phyloP scores from a whole-genome alignment of 352 stramenopile species.

The Phytopythium delawarense region DNA sequence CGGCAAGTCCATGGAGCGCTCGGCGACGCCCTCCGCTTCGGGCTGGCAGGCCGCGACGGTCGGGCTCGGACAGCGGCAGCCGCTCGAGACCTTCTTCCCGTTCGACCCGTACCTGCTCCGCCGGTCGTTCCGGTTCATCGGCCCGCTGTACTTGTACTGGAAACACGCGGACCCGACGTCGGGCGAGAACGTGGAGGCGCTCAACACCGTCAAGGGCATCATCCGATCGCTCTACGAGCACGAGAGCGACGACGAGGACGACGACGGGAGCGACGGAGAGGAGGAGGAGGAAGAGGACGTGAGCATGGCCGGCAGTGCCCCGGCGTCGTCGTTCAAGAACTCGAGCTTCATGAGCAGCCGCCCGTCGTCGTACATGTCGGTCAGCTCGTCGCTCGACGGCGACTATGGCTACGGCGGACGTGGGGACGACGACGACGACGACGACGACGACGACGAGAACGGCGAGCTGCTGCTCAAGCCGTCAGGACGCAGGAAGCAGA shows the following conservation, averaged over 20 bases:
- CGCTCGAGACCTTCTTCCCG: conserved; percentile 93
- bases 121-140: conserved; percentile 91
- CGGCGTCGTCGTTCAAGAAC: conserved; percentile 35
- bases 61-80: conserved; percentile 50
- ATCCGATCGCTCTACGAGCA: conserved; percentile 53
- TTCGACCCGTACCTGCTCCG: conserved; percentile 97
- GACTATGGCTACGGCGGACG: conserved; percentile 23
- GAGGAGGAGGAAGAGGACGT: conserved; percentile 44
- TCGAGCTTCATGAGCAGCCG: conserved; percentile 52
- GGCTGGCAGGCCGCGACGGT: conserved; percentile 14
- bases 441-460: conserved; percentile 12
- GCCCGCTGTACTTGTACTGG: conserved; percentile 94
- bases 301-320: conserved; percentile 55
- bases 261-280: conserved; percentile 33
- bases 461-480: conserved; percentile 2
- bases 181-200: conserved; percentile 57
- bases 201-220: conserved; percentile 59
- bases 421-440: conserved; percentile 15
- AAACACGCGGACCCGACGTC: conserved; percentile 82
- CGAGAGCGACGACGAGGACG: conserved; percentile 28
- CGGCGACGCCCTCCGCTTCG: conserved; percentile 37
- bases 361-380: conserved; percentile 49
- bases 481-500: conserved; percentile 7
- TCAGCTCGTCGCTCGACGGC: conserved; percentile 46
- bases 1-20: conserved; percentile 67